Evolutionary conservation across 352 stramenopile species (phyloP).

Genomic region (Globisporangium lucens): DNA sequence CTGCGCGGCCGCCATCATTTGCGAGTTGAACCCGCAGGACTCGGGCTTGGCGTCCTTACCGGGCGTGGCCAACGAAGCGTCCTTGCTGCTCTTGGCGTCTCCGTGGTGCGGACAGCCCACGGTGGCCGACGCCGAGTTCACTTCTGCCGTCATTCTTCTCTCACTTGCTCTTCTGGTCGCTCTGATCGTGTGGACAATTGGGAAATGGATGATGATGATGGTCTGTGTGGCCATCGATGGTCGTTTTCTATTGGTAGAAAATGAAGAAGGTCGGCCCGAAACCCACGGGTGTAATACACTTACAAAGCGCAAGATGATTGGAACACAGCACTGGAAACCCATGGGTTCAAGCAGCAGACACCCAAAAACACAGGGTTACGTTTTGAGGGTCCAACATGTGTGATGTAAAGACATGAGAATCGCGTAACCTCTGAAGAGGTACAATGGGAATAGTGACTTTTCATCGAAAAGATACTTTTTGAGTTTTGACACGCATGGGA

Average conservation of each 20-base stretch:
- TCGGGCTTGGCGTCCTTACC: conserved; percentile 8
- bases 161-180: neutral
- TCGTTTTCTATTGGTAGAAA: neutral
- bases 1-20: conserved; percentile 55
- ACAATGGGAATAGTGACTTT: neutral
- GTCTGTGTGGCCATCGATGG: neutral
- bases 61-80: neutral
- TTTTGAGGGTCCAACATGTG: neutral
- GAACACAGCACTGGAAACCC: neutral
- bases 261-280: neutral
- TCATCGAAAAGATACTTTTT: neutral
- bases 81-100: conserved; percentile 13
- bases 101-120: conserved; percentile 43
- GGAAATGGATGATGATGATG: neutral
- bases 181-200: conserved; percentile 7
- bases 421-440: neutral
- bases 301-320: neutral
- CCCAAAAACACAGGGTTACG: neutral
- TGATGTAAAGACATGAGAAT: neutral
- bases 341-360: neutral
- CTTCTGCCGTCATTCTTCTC: conserved; percentile 57
- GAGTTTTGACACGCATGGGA: neutral
- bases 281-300: neutral
- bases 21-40: conserved; percentile 43
- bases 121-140: conserved; percentile 56